These are phyloP conservation scores for Boletus speciosus DNA, from an alignment of 768 basidiomycete species.

Conservation along the genomic window DNA sequence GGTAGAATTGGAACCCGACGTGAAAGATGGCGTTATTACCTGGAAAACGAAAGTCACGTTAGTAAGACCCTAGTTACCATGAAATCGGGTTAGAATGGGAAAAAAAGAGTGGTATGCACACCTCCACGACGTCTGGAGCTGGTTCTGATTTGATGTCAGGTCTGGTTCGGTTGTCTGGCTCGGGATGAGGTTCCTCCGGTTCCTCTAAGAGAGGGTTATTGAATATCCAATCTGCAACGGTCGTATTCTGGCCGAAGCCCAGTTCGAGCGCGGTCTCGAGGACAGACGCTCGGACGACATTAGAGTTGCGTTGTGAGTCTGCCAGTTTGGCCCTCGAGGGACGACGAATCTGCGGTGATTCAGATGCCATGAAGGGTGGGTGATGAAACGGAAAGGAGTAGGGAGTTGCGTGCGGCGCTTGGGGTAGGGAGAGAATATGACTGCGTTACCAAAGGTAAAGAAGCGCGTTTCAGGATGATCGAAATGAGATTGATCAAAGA, in stretches of 20 bases:
- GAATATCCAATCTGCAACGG: slow-evolving; percentile 72
- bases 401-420: neutral
- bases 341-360: slow-evolving; percentile 21
- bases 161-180: neutral
- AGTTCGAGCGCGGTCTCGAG: slow-evolving; percentile 70
- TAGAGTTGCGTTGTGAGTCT: slow-evolving; percentile 44
- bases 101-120: slow-evolving; percentile 15
- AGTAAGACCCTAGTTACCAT: neutral
- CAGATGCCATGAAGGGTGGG: slow-evolving; percentile 18
- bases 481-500: slow-evolving; percentile 14
- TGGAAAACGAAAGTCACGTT: slow-evolving; percentile 13
- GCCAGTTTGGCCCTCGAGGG: slow-evolving; percentile 23
- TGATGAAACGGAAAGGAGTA: slow-evolving; percentile 18
- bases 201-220: slow-evolving; percentile 56
- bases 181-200: slow-evolving; percentile 41
- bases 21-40: slow-evolving; percentile 34
- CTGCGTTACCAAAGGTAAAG: neutral
- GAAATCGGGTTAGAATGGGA: neutral
- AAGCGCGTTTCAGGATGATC: slow-evolving; percentile 11
- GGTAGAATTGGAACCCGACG: slow-evolving; percentile 39
- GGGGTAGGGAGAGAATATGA: slow-evolving; percentile 1
- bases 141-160: slow-evolving; percentile 6
- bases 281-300: slow-evolving; percentile 65
- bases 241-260: slow-evolving; percentile 55
- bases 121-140: slow-evolving; percentile 26